Conservation (phyloP, 78 protist genomes). For the Dictyostelium intermedium region DNA sequence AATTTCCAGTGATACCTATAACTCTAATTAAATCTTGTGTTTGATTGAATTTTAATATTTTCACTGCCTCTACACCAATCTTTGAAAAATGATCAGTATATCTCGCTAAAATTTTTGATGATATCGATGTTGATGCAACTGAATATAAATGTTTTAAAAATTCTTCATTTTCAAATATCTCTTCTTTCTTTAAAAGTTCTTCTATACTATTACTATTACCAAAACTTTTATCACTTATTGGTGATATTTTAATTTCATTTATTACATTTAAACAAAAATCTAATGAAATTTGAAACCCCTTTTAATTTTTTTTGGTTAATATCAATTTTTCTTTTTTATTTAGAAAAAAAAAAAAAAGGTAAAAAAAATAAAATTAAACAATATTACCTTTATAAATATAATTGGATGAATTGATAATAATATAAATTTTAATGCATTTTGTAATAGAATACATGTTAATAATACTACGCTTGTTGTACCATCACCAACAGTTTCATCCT, state of each 20-base stretch:
- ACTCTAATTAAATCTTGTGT: slow-evolving; percentile 41
- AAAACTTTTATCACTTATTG: neutral
- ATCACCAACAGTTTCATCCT: slow-evolving; percentile 71
- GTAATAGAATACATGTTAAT: slow-evolving; percentile 35
- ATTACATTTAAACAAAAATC: slow-evolving; percentile 18
- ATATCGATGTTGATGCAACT: slow-evolving; percentile 62
- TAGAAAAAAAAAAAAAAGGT: neutral
- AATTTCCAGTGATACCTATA: slow-evolving; percentile 5
- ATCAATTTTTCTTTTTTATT: too few relatives aligned
- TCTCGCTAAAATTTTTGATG: slow-evolving; percentile 55
- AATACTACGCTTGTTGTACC: slow-evolving; percentile 62
- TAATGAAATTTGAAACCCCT: slow-evolving; percentile 51
- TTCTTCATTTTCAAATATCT: neutral
- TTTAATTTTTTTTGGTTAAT: too few relatives aligned
- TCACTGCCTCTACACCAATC: slow-evolving; percentile 40
- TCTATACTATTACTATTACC: neutral
- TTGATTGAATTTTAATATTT: neutral
- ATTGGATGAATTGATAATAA: slow-evolving; percentile 36
- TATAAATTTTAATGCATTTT: slow-evolving; percentile 19
- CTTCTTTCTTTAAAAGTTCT: neutral
- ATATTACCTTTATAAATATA: neutral
- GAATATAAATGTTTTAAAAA: slow-evolving; percentile 19
- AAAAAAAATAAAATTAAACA: neutral
- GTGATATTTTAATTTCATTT: neutral
- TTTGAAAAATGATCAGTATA: slow-evolving; percentile 19